These are phyloP conservation scores for Leersia perrieri DNA, from an alignment of 176 grass and related monocot species.

Conservation along the genomic window DNA sequence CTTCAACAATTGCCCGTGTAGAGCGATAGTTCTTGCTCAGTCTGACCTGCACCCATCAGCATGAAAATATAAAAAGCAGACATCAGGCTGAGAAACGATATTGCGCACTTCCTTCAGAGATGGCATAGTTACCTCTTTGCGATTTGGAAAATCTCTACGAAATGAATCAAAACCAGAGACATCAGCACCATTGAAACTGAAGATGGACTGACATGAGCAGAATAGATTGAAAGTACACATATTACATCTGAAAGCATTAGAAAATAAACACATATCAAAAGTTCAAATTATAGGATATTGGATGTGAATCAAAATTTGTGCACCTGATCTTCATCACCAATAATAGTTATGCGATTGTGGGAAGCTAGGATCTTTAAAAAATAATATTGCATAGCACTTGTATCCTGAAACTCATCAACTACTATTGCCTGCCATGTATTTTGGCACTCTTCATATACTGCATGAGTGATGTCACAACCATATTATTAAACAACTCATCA, in stretches of 20 bases:
- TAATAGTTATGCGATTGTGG: slow-evolving; percentile 85
- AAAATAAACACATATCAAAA: slow-evolving; percentile 18
- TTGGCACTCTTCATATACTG: slow-evolving; percentile 76
- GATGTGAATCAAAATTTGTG: slow-evolving; percentile 24
- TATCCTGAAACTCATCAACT: slow-evolving; percentile 99
- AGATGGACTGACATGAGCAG: slow-evolving; percentile 78
- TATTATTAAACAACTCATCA: slow-evolving; percentile 17
- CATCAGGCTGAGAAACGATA: neutral
- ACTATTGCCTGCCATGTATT: slow-evolving; percentile 82
- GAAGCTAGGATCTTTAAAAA: slow-evolving; percentile 82
- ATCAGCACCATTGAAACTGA: slow-evolving; percentile 97
- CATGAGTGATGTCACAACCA: slow-evolving; percentile 18
- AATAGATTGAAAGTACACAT: slow-evolving; percentile 23
- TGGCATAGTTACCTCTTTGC: slow-evolving; percentile 62
- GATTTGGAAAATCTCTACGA: slow-evolving; percentile 82
- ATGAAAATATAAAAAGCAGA: slow-evolving; percentile 26
- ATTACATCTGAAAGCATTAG: slow-evolving; percentile 21
- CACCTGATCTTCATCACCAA: slow-evolving; percentile 98
- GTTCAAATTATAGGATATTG: slow-evolving; percentile 20
- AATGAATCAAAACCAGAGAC: slow-evolving; percentile 94
- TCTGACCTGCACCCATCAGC: slow-evolving; percentile 66
- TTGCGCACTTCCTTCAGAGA: neutral
- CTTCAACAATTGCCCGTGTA: slow-evolving; percentile 84
- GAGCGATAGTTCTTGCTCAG: slow-evolving; percentile 94
- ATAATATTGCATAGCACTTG: slow-evolving; percentile 90